Percentiles rank a stretch among this genome's conserved stretches.
phyloP scores from a whole-genome alignment of 768 basidiomycete species.

The Tephrocybe sp. region DNA sequence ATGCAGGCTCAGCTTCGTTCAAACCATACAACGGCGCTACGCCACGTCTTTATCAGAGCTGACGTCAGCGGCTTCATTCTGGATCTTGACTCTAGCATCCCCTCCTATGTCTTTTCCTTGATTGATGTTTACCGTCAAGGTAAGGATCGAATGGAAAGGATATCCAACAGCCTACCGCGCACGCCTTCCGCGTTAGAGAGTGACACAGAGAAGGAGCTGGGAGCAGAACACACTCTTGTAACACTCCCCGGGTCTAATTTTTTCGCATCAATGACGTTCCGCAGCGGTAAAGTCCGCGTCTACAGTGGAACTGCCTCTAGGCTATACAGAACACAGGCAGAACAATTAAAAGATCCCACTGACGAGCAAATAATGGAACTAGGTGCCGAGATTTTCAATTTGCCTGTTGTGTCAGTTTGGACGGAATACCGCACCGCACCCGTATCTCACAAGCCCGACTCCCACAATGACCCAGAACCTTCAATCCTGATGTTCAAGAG shows the following conservation, averaged over 20 bases:
- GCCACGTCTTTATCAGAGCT: constrained; percentile 60
- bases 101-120: constrained; percentile 75
- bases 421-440: constrained; percentile 71
- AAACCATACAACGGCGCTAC: constrained; percentile 42
- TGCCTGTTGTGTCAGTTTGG: constrained; percentile 82
- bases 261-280: constrained; percentile 68
- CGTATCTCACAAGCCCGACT: constrained; percentile 35
- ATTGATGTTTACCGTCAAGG: constrained; percentile 84
- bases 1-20: constrained; percentile 75
- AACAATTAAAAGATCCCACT: constrained; percentile 39
- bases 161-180: constrained; percentile 56
- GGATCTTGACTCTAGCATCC: constrained; percentile 79
- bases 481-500: constrained; percentile 77
- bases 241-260: constrained; percentile 56
- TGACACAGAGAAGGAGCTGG: constrained; percentile 10
- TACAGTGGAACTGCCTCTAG: constrained; percentile 48
- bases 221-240: constrained; percentile 30
- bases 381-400: constrained; percentile 63
- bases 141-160: constrained; percentile 68
- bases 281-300: constrained; percentile 80
- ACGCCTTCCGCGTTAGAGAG: constrained; percentile 24
- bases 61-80: constrained; percentile 82
- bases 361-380: constrained; percentile 52
- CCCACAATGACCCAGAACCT: constrained; percentile 36
- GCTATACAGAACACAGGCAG: constrained; percentile 36